Evolutionary conservation across 116 monocot genomes (phyloP).

Genomic region (Papilionanthe hybrid): DNA sequence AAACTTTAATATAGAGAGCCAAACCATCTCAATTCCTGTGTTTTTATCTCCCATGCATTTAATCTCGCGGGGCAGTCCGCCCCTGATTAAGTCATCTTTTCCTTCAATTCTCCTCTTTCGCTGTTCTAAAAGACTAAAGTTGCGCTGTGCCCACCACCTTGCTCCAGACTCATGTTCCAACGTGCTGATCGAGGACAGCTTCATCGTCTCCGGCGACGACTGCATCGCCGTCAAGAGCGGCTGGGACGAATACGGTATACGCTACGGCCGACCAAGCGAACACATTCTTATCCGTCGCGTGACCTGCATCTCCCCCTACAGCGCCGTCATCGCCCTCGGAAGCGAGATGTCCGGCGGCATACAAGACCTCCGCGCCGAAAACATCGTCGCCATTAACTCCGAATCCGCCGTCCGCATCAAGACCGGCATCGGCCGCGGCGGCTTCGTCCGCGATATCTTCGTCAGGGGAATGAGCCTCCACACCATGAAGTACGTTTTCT

Average conservation of each 20-base stretch:
- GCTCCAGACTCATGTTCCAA: slow-evolving; percentile 38
- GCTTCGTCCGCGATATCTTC: slow-evolving; percentile 40
- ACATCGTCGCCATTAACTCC: slow-evolving; percentile 44
- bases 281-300: slow-evolving; percentile 39
- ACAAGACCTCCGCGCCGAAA: slow-evolving; percentile 34
- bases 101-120: too few species aligned
- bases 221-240: slow-evolving; percentile 67
- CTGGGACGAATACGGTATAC: slow-evolving; percentile 53
- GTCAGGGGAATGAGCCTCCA: slow-evolving; percentile 38
- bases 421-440: slow-evolving; percentile 43
- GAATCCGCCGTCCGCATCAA: slow-evolving; percentile 55
- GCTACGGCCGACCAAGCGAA: slow-evolving; percentile 33
- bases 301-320: slow-evolving; percentile 46
- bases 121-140: too few species aligned
- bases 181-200: slow-evolving; percentile 48
- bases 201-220: slow-evolving; percentile 51
- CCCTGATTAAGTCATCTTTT: too few species aligned
- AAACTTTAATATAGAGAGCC: too few species aligned
- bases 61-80: too few species aligned
- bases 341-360: slow-evolving; percentile 54
- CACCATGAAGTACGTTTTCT: slow-evolving; percentile 65
- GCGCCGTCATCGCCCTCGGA: slow-evolving; percentile 38
- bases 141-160: too few species aligned
- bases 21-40: too few species aligned
- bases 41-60: too few species aligned